Conservation (phyloP, 192 early-diverging fungal species). For the Backusella macrospora region DNA sequence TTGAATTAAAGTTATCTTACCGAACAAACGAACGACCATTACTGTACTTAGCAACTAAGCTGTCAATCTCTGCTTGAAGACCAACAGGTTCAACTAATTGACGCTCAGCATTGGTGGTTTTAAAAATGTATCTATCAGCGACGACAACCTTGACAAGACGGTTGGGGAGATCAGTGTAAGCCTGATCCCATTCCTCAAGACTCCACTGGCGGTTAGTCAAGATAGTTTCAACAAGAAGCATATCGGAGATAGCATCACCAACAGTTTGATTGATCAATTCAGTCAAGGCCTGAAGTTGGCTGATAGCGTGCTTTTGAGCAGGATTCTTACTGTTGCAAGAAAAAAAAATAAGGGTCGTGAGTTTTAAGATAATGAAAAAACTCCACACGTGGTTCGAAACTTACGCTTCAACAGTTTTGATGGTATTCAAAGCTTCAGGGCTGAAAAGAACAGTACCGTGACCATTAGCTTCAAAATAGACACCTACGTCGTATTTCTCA, state of each 20-base stretch:
- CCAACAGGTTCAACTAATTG: conserved; percentile 85
- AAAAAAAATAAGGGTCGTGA: not conserved
- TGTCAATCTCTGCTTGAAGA: conserved; percentile 85
- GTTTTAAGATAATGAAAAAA: not conserved
- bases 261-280: conserved; percentile 99
- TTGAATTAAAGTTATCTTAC: conserved; percentile 35
- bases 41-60: conserved; percentile 79
- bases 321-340: conserved; percentile 67
- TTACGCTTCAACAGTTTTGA: conserved; percentile 67
- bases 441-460: conserved; percentile 99
- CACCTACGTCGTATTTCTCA: conserved; percentile 95
- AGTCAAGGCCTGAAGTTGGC: conserved; percentile 78
- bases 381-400: not conserved
- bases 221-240: conserved; percentile 94
- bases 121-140: conserved; percentile 82
- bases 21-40: conserved; percentile 95
- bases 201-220: conserved; percentile 82
- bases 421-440: conserved; percentile 71
- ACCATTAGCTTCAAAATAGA: conserved; percentile 99
- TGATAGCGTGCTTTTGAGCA: conserved; percentile 76
- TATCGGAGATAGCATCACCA: conserved; percentile 97
- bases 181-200: conserved; percentile 86
- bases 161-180: conserved; percentile 95
- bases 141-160: conserved; percentile 97
- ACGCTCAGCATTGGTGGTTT: conserved; percentile 96